Base-by-base conservation (phyloP, 1,284 basidiomycete species). In the Trametes polyzona region DNA sequence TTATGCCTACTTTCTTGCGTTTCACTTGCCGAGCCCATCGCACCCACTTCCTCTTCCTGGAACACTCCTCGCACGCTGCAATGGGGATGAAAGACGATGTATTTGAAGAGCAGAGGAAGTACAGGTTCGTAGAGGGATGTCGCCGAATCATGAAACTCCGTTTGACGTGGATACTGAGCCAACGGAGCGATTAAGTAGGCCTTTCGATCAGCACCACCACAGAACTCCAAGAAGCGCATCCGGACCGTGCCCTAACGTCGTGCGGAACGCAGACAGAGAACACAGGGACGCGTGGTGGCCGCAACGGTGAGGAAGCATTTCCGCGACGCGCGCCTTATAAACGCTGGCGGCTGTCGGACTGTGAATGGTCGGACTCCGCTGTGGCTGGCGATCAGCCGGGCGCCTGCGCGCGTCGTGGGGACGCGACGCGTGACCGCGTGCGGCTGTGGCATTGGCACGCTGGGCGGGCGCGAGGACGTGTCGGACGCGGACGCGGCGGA, bases 111-210 rank as follows among this genome's bases (percentile, higher is more conserved):
- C 16, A 27, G 27, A 27, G 10, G 9, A 23, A 40, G 2, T 10
- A 23, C 4, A 24, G n/a, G 21, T n/a, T 21, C 6, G 12, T 4
- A 29, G 30, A 40, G 27, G 36, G 32, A 55, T 88, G 79, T 89
- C 61, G 84, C 88, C 87, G 72, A 81, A 76, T 77, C 84, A 90
- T 90, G 88, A 90, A 90, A 90, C 88, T 87, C 87, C 80, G 82
- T 76, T 82, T 83, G 65, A 79, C 86, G 86, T 90, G 70, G 71
- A 69, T 67, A 66, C 69, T 65, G 74, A 77, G 86, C 81, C 83
- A 83, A 85, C 73, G 78, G 85, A 89, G 88, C 83, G 88, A 89
- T 90, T 89, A 90, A 83, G 72, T 77, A 80, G 88, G 88, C 83
- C 72, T 44, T 73, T 76, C 61, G 46, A 58, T 89, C 82, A 81